Evolutionary conservation across 305 asterid genomes (phyloP).

Genomic region (Fraxinus angustifolia): DNA sequence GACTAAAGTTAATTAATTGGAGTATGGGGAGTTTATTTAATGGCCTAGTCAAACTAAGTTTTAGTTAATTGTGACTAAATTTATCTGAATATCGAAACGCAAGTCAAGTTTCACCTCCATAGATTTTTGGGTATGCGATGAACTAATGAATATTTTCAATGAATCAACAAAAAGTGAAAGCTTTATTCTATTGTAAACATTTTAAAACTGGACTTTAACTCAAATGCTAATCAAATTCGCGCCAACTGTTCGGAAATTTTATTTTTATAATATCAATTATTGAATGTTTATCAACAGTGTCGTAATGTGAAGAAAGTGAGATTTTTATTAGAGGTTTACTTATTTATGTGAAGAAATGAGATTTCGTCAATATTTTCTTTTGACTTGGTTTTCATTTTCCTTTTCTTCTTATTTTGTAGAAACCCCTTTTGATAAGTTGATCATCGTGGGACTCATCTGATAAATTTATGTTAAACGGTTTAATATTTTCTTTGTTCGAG

Average conservation of each 20-base stretch:
- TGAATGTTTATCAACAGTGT: background rate
- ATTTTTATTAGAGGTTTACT: background rate
- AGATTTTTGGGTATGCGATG: background rate
- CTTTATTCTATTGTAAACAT: background rate
- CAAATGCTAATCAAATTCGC: background rate
- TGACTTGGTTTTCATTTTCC: background rate
- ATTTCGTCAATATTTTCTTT: background rate
- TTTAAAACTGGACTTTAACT: background rate
- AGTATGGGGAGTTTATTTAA: too few species aligned
- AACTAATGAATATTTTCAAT: background rate
- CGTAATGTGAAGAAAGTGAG: background rate
- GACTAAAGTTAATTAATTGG: background rate
- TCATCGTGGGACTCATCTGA: background rate
- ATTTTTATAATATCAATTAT: background rate
- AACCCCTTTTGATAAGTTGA: background rate
- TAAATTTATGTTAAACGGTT: background rate
- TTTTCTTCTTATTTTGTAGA: background rate
- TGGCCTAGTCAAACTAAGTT: too few species aligned
- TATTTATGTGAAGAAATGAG: slow-evolving; percentile 6
- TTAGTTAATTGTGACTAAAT: background rate
- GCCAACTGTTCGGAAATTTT: background rate
- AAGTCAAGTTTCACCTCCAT: background rate
- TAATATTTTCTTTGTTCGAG: background rate
- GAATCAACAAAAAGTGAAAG: background rate
- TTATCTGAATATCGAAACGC: background rate